These are phyloP conservation scores for Trichoderma reesei DNA, from an alignment of 495 filamentous ascomycete species.

Conservation along the genomic window DNA sequence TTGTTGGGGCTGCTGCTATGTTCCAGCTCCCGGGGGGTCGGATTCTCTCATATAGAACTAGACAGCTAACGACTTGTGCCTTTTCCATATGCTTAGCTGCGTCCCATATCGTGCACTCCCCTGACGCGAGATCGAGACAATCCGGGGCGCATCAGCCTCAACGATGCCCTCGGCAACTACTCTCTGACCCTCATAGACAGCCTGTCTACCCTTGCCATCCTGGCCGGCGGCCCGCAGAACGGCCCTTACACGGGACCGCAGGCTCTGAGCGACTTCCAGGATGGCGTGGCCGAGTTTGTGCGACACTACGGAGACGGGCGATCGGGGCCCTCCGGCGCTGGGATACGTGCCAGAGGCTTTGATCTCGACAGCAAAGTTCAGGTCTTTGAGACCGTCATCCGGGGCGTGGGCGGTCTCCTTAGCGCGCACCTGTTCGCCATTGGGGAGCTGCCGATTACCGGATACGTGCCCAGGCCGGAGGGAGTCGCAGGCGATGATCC, in stretches of 20 bases:
- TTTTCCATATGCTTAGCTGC: conserved; percentile 41
- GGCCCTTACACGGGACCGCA: conserved; percentile 42
- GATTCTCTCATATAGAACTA: background rate
- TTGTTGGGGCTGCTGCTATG: too few species aligned
- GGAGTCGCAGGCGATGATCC: conserved; percentile 21
- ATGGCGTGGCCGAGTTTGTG: conserved; percentile 69
- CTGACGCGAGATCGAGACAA: conserved; percentile 73
- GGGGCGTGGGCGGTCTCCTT: conserved; percentile 81
- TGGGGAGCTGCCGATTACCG: conserved; percentile 73
- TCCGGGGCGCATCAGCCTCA: conserved; percentile 74
- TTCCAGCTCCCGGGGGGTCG: too few species aligned
- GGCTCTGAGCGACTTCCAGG: conserved; percentile 66
- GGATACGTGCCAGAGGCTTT: conserved; percentile 71
- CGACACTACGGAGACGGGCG: conserved; percentile 80
- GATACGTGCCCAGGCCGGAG: conserved; percentile 48
- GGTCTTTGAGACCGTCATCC: conserved; percentile 94
- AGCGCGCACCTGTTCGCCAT: conserved; percentile 90
- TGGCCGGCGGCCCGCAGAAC: conserved; percentile 58
- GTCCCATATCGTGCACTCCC: conserved; percentile 75
- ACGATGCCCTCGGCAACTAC: conserved; percentile 95
- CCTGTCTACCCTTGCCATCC: conserved; percentile 81
- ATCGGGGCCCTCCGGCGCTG: conserved; percentile 56
- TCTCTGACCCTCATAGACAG: conserved; percentile 93
- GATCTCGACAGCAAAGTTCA: conserved; percentile 97
- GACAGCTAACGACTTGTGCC: conserved; percentile 12